Conservation (phyloP, 305 asterid genomes). For the Galium porrigens region DNA sequence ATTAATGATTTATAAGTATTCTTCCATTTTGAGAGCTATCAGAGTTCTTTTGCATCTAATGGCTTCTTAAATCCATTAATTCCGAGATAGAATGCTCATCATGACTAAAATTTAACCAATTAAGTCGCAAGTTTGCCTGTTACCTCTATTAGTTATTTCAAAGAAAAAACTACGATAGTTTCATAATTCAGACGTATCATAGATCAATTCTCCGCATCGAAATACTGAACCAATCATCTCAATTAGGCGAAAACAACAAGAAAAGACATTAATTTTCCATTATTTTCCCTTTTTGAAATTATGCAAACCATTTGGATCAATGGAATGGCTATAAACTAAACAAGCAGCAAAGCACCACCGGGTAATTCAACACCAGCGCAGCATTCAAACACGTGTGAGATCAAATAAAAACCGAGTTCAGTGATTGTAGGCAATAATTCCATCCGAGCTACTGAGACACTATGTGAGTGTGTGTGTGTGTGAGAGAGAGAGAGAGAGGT, state of each 20-base stretch:
- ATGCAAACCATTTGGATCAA: not conserved
- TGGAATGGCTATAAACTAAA: not conserved
- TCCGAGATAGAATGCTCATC: not conserved
- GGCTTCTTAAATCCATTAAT: not conserved
- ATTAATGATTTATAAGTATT: not conserved
- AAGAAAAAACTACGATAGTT: not conserved
- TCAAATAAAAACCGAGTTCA: not conserved
- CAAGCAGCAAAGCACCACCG: not conserved
- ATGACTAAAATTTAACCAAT: not conserved
- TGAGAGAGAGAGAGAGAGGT: conserved; percentile 4
- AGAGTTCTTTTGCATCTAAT: not conserved
- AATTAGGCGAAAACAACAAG: not conserved
- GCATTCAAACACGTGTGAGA: not conserved
- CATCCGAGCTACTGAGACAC: not conserved
- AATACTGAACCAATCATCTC: not conserved
- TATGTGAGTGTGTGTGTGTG: not conserved
- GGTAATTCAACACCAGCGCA: conserved; percentile 1
- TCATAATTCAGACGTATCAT: not conserved
- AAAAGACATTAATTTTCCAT: not conserved
- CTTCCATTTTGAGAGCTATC: not conserved
- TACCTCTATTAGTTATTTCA: not conserved
- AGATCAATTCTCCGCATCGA: not conserved
- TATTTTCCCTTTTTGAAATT: not conserved
- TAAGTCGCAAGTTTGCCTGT: not conserved
- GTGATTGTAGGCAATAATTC: conserved; percentile 1